phyloP scores from a whole-genome alignment of 177 flowering plant species.

The Vitis hybrid region DNA sequence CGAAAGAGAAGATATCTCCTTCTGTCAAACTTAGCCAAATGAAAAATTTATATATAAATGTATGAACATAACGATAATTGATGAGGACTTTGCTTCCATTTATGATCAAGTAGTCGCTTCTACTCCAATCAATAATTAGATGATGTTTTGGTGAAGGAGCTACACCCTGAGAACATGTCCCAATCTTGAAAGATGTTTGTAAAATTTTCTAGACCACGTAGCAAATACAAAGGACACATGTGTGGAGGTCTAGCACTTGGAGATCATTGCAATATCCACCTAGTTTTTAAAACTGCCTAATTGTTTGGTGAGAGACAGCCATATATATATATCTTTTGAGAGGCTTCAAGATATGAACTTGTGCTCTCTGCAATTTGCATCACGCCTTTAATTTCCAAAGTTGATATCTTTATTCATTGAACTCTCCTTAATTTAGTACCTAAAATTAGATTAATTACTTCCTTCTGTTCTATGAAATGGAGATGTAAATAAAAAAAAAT shows the following conservation, averaged over 20 bases:
- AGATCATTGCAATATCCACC: constrained; percentile 3
- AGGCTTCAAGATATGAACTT: not conserved
- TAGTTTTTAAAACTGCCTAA: constrained; percentile 4
- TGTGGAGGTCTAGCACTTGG: not conserved
- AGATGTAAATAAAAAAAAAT: too few species aligned
- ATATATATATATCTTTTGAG: not conserved
- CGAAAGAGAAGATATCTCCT: not conserved
- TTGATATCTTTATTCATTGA: too few species aligned
- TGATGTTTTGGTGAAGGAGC: constrained; percentile 16
- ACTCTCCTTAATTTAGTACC: too few species aligned
- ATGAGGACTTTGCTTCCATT: not conserved
- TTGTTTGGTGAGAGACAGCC: constrained; percentile 11
- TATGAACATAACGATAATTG: too few species aligned
- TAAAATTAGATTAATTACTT: too few species aligned
- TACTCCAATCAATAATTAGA: not conserved
- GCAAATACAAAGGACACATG: not conserved
- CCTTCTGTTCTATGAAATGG: too few species aligned
- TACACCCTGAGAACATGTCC: constrained; percentile 12
- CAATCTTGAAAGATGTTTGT: constrained; percentile 22
- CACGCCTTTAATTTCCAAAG: too few species aligned
- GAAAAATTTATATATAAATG: too few species aligned
- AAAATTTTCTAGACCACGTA: constrained; percentile 21
- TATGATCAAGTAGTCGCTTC: constrained; percentile 2
- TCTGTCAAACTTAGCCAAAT: not conserved
- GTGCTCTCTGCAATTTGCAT: too few species aligned